Base-by-base conservation (phyloP, 139 green algal species). In the Closterium sp. region DNA sequence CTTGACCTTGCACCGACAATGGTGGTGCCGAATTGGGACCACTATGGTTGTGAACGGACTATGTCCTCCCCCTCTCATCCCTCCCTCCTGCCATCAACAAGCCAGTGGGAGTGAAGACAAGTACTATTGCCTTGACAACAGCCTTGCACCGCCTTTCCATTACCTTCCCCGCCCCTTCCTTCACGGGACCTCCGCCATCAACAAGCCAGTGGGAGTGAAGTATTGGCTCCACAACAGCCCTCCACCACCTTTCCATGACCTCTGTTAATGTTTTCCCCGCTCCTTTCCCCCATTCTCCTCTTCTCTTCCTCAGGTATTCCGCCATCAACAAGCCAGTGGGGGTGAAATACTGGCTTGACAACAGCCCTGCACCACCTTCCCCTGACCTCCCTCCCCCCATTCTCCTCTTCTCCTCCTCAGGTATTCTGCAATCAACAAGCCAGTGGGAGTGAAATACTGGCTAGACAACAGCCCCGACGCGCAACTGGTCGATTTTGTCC, bases 391-490 rank as follows among this genome's bases (percentile, higher is more conserved):
- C 62, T 22, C 17, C 11, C 17, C n/a, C 9, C 85, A 50, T 13
- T 31, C 85, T 1, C n/a, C n/a, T 19, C 85, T 0, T 24, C 1
- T 0, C 85, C n/a, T 24, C 0, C n/a, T 5, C 85, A 94, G 92
- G 89, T 96, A 96, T 45, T 70, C 94, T 0, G 92, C 94, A 13
- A 95, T 96, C 79, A 96, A 96, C 87, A 96, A 96, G 92, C 94
- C 94, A 22, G 50, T 87, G 1, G 86, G 32, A 0, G 42, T 96
- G 1, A 85, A 91, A 9, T 93, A 96, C 86, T 96, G 94, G 94
- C 90, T 96, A 7, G 34, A 95, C 28, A 86, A 96, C 93, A 50
- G 31, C 22, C 27, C 30, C 11, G 88, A 93, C 6, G 90, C 90
- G 21, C 21, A 79, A 31, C 92, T 91, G 1, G 92, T 93, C 24